Evolutionary conservation across 306 rosid species (phyloP).

Genomic region (Urtica urens): DNA sequence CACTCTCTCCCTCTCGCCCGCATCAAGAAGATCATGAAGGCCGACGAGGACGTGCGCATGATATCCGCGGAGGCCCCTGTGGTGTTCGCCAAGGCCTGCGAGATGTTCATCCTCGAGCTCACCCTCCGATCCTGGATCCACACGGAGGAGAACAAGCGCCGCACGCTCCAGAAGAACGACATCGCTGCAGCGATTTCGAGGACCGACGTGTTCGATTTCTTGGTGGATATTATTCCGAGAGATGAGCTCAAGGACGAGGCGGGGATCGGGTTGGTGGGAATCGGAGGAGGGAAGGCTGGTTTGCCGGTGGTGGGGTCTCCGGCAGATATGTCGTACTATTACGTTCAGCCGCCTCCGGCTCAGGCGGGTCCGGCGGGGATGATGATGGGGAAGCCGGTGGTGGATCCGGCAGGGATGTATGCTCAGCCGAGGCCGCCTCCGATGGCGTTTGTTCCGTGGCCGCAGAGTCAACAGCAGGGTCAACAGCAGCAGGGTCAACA

Average conservation of each 20-base stretch:
- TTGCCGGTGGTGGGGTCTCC: conserved; percentile 55
- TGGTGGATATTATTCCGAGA: conserved; percentile 72
- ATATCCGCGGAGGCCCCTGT: conserved; percentile 77
- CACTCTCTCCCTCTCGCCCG: conserved; percentile 62
- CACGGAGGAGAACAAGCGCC: conserved; percentile 70
- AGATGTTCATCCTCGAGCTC: conserved; percentile 68
- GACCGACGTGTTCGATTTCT: conserved; percentile 64
- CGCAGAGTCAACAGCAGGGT: conserved; percentile 41
- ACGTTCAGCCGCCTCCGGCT: conserved; percentile 47
- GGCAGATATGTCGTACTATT: conserved; percentile 55
- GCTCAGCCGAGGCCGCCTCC: conserved; percentile 56
- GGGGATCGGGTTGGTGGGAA: too few species aligned
- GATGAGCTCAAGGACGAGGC: conserved; percentile 76
- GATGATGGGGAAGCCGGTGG: conserved; percentile 80
- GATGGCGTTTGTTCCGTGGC: conserved; percentile 69
- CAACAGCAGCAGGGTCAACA: conserved; percentile 41
- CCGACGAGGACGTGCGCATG: conserved; percentile 86
- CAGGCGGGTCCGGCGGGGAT: conserved; percentile 59
- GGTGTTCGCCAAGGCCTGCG: conserved; percentile 73
- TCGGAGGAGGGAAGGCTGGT: conserved; percentile 53
- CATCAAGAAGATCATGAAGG: conserved; percentile 74
- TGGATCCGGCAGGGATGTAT: conserved; percentile 36
- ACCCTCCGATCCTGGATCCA: conserved; percentile 81
- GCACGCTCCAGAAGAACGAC: conserved; percentile 73
- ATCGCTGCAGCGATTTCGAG: conserved; percentile 68